These are phyloP conservation scores for Ammopiptanthus mongolicus DNA, from an alignment of 306 rosid genomes.

Conservation along the genomic window DNA sequence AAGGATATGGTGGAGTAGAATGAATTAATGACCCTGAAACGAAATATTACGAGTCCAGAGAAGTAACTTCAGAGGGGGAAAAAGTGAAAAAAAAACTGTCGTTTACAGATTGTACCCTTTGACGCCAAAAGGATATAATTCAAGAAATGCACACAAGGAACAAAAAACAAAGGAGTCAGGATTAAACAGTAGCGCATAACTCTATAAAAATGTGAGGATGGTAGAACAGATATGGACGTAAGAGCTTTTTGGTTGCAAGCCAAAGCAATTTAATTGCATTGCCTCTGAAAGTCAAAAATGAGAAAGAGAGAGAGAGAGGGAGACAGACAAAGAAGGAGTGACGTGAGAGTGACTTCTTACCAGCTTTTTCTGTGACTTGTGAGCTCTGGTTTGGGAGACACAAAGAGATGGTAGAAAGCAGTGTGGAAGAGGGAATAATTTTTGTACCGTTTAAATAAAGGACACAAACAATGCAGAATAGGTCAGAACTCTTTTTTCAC, in stretches of 20 bases:
- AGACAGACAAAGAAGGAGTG: no score
- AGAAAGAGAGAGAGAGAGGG: not conserved
- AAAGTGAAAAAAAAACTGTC: not conserved
- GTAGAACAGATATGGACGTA: slow-evolving; percentile 18
- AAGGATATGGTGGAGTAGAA: not conserved
- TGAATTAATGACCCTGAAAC: not conserved
- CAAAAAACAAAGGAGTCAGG: not conserved
- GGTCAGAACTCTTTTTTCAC: not conserved
- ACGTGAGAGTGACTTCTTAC: slow-evolving; percentile 28
- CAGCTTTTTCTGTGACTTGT: not conserved
- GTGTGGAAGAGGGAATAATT: slow-evolving; percentile 22
- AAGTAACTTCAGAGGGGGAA: slow-evolving; percentile 15
- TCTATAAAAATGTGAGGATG: not conserved
- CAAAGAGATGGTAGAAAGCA: not conserved
- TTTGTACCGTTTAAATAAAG: slow-evolving; percentile 2
- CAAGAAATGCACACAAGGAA: not conserved
- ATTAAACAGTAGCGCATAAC: not conserved
- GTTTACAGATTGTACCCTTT: slow-evolving; percentile 8
- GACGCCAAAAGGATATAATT: slow-evolving; percentile 7
- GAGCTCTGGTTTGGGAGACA: slow-evolving; percentile 16
- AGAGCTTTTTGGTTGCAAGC: not conserved
- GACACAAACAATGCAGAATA: not conserved
- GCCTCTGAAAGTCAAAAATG: slow-evolving; percentile 1
- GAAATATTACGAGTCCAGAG: not conserved
- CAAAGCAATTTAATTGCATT: slow-evolving; percentile 13